phyloP scores from a whole-genome alignment of 441 rosid species.

The Gossypium lobatum region DNA sequence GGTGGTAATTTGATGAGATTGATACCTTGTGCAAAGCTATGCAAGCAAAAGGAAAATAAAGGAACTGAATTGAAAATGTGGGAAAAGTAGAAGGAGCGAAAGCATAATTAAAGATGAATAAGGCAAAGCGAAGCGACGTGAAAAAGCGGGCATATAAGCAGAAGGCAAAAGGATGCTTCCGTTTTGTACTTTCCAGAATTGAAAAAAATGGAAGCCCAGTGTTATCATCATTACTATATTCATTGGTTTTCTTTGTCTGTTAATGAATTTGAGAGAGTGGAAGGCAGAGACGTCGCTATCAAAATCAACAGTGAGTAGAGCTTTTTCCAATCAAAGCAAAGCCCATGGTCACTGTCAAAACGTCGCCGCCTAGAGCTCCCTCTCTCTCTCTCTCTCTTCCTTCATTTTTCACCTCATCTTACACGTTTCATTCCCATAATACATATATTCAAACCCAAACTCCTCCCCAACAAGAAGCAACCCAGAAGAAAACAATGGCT shows the following conservation, averaged over 20 bases:
- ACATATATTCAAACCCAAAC: not conserved
- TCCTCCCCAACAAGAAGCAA: not conserved
- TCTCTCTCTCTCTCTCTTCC: not conserved
- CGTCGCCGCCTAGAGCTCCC: constrained; percentile 16
- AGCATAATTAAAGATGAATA: no score
- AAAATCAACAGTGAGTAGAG: constrained; percentile 3
- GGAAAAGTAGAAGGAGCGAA: no score
- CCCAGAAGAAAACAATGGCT: constrained; percentile 10
- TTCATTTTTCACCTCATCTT: no score
- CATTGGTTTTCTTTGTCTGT: not conserved
- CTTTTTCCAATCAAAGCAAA: not conserved
- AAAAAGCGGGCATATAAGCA: no score
- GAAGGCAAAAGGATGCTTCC: not conserved
- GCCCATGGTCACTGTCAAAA: constrained; percentile 1
- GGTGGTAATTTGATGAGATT: no score
- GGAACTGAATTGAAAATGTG: no score
- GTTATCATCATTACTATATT: not conserved
- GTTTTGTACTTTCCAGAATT: not conserved
- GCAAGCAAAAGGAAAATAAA: no score
- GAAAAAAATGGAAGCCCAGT: not conserved
- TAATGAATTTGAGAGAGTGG: not conserved
- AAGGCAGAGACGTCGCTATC: not conserved
- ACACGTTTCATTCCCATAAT: not conserved
- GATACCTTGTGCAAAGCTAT: no score
- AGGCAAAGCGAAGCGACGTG: not conserved